phyloP scores from a whole-genome alignment of 208 protist species.

The Pavlovales sp. region DNA sequence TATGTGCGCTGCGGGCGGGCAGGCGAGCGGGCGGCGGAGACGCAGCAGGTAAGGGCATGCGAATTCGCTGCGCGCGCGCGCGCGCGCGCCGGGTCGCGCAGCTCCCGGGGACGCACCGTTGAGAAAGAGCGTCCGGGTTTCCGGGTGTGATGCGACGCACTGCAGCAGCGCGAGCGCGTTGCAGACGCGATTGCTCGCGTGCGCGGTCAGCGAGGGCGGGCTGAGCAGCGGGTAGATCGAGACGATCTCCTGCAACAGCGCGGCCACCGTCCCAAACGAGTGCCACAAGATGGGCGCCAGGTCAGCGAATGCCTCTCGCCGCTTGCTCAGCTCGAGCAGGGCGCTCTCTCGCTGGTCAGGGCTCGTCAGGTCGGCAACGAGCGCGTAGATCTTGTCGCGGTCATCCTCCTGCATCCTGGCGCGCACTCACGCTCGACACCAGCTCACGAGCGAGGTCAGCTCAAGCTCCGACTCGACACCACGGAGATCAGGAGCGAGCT shows the following conservation, averaged over 20 bases:
- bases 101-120: conserved; percentile 61
- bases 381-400: conserved; percentile 37
- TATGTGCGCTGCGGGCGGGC: conserved; percentile 80
- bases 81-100: conserved; percentile 29
- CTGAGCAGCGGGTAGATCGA: conserved; percentile 93
- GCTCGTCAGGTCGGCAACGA: conserved; percentile 64
- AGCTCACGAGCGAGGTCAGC: too few relatives aligned
- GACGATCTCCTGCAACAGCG: conserved; percentile 92
- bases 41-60: not conserved
- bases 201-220: conserved; percentile 64
- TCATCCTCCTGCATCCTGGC: too few relatives aligned
- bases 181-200: conserved; percentile 73
- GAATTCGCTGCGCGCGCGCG: not conserved
- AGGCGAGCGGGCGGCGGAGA: not conserved
- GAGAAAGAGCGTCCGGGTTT: conserved; percentile 93
- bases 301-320: conserved; percentile 81
- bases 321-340: conserved; percentile 86
- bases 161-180: conserved; percentile 98
- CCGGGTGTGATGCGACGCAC: conserved; percentile 91
- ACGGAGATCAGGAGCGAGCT: too few relatives aligned
- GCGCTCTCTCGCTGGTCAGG: conserved; percentile 77
- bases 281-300: conserved; percentile 95
- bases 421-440: too few relatives aligned
- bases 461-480: too few relatives aligned
- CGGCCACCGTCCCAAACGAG: conserved; percentile 92